Conservation (phyloP, 768 basidiomycete species). For the Boletus rex-veris region DNA sequence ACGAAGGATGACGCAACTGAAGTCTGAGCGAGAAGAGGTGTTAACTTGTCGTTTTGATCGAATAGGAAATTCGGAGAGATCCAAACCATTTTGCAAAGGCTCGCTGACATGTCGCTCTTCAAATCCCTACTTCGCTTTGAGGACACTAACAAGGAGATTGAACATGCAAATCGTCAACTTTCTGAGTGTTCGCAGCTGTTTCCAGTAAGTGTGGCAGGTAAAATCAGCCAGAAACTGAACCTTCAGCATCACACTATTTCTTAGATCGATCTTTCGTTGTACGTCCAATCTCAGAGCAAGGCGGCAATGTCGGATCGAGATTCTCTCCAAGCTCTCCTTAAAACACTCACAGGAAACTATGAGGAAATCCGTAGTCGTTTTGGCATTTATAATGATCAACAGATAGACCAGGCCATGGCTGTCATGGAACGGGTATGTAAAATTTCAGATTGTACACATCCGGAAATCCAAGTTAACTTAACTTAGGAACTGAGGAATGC, state of each 20-base stretch:
- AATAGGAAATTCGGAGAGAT: conserved; percentile 3
- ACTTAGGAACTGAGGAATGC: not conserved
- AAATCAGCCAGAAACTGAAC: not conserved
- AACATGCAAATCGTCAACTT: not conserved
- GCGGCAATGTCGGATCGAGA: not conserved
- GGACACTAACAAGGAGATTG: not conserved
- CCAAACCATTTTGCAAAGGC: not conserved
- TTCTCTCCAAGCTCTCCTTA: not conserved
- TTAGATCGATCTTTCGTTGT: not conserved
- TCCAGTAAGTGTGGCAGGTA: not conserved
- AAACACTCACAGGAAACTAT: not conserved
- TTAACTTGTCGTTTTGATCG: not conserved
- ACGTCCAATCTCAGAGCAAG: not conserved
- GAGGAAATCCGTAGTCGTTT: not conserved
- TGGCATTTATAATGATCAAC: not conserved
- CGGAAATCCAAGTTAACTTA: too few relatives aligned
- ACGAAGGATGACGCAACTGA: too few relatives aligned
- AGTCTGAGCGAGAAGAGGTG: not conserved
- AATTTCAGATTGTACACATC: not conserved
- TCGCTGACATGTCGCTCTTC: conserved; percentile 3
- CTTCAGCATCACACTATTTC: not conserved
- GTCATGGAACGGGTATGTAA: conserved; percentile 2
- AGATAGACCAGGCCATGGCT: conserved; percentile 4
- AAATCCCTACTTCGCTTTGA: conserved; percentile 2
- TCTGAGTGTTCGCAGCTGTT: not conserved